Percentiles rank a stretch among this genome's conserved stretches.
phyloP scores from a whole-genome alignment of 2,329 filamentous ascomycete genomes.

The Beauveria medogensis region DNA sequence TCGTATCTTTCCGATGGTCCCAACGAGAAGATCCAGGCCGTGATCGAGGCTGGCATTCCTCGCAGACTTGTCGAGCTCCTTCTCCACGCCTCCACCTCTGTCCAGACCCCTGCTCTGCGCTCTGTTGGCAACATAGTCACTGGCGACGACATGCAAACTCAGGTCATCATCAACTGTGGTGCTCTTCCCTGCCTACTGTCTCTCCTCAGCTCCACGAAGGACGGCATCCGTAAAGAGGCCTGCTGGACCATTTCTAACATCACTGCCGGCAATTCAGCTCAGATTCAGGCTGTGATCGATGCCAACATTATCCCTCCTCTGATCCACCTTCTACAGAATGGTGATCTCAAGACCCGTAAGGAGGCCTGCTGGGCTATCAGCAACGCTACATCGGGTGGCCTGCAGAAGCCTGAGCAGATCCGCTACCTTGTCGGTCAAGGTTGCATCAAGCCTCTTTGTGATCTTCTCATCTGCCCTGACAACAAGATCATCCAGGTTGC shows the following conservation, averaged over 20 bases:
- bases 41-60: conserved; percentile 96
- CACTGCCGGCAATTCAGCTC: conserved; percentile 92
- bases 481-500: conserved; percentile 99
- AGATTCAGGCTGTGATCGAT: conserved; percentile 95
- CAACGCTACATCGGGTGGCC: conserved; percentile 92
- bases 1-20: conserved; percentile 96
- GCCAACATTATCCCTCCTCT: conserved; percentile 94
- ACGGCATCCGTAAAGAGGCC: conserved; percentile 97
- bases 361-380: conserved; percentile 99
- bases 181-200: conserved; percentile 87
- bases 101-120: conserved; percentile 92
- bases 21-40: conserved; percentile 98
- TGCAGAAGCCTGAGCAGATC: conserved; percentile 98
- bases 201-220: conserved; percentile 92
- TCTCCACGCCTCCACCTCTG: conserved; percentile 96
- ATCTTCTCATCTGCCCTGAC: conserved; percentile 89
- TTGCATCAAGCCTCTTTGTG: conserved; percentile 95
- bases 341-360: conserved; percentile 98
- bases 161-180: conserved; percentile 98
- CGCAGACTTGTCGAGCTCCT: conserved; percentile 92
- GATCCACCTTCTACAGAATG: conserved; percentile 91
- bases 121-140: conserved; percentile 99
- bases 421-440: conserved; percentile 88
- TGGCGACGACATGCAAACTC: conserved; percentile 95
- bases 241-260: conserved; percentile 99